These are phyloP conservation scores for Arachis stenosperma DNA, from an alignment of 306 rosid genomes.

Conservation along the genomic window DNA sequence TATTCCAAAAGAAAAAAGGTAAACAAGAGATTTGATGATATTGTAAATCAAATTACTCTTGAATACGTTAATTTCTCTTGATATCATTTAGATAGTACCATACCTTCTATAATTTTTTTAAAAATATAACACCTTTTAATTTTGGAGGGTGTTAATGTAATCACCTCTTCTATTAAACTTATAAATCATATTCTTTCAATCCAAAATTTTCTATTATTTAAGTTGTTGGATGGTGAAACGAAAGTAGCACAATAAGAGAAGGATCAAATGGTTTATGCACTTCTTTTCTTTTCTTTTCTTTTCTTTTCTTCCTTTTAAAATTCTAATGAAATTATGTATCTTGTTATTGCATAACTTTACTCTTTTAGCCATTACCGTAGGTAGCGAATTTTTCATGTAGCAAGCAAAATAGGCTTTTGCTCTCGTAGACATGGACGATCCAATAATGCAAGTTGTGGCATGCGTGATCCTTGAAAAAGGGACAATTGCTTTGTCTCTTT, in stretches of 20 bases:
- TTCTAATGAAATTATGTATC: background rate
- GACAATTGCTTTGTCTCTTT: background rate
- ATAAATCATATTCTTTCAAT: no score
- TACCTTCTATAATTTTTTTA: no score
- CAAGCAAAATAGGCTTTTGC: background rate
- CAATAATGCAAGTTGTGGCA: background rate
- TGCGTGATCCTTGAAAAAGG: background rate
- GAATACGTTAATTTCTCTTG: no score
- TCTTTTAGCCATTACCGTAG: background rate
- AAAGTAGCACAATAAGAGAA: background rate
- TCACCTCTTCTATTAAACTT: background rate
- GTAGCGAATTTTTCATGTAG: background rate
- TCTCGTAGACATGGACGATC: background rate
- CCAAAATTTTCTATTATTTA: background rate
- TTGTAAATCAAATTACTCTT: no score
- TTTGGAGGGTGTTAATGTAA: no score
- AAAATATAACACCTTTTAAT: no score
- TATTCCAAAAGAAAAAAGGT: no score
- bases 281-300: no score
- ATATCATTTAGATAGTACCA: no score
- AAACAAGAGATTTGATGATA: no score
- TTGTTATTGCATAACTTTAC: background rate
- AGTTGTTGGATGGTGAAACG: background rate
- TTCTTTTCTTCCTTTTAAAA: background rate
- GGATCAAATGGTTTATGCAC: background rate